A percentile compares a stretch with the other conserved stretches of the same genome.
Evolutionary conservation across 306 rosid species (phyloP).

Genomic region (Coriaria nepalensis): DNA sequence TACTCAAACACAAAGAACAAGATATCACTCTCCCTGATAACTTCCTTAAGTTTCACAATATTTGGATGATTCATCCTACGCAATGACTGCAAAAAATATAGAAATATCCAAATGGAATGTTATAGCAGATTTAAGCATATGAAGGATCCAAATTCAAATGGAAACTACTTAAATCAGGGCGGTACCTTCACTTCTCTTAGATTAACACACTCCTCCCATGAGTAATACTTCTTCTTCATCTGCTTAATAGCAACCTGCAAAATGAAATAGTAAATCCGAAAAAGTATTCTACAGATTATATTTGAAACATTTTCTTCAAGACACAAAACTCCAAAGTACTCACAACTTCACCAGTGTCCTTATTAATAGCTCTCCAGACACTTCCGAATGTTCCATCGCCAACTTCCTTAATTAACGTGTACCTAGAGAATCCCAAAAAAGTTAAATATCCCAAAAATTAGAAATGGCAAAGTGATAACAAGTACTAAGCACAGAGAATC

Average conservation of each 20-base stretch:
- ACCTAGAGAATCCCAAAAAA: conserved; percentile 29
- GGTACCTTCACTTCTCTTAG: conserved; percentile 93
- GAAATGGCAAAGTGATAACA: background rate
- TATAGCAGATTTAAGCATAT: background rate
- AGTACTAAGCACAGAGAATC: background rate
- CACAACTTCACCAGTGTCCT: conserved; percentile 94
- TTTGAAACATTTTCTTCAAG: background rate
- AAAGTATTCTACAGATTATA: background rate
- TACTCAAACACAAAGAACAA: conserved; percentile 87
- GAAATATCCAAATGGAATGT: background rate
- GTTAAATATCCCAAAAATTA: background rate
- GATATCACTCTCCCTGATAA: conserved; percentile 76
- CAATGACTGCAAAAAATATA: conserved; percentile 43
- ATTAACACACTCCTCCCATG: conserved; percentile 96
- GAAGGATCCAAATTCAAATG: background rate
- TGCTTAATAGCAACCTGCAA: conserved; percentile 87
- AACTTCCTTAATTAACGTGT: conserved; percentile 90
- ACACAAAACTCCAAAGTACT: conserved; percentile 21
- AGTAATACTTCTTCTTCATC: conserved; percentile 91
- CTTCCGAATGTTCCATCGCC: conserved; percentile 97
- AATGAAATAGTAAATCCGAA: conserved; percentile 7
- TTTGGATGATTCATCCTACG: conserved; percentile 84
- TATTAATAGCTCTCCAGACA: conserved; percentile 91
- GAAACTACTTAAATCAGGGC: conserved; percentile 3
- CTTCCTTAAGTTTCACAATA: conserved; percentile 94